Percentiles rank a stretch among this genome's conserved stretches.
Conservation (phyloP, 441 rosid genomes). For the Iberis amara region DNA sequence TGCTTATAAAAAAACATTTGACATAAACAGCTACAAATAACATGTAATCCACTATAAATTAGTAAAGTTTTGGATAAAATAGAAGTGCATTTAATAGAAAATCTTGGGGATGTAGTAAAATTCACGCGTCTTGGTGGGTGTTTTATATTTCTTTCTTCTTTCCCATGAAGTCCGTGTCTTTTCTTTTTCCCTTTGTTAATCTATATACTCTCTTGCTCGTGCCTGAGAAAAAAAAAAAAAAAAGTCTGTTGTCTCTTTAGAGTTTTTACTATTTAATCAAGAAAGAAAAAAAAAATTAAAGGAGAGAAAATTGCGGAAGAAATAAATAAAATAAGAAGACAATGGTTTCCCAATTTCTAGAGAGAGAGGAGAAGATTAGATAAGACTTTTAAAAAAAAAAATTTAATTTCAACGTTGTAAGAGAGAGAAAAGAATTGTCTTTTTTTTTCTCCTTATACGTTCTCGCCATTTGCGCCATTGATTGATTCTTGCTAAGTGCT, state of each 20-base stretch:
- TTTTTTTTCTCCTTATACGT: slow-evolving; percentile 24
- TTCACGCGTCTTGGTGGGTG: slow-evolving; percentile 48
- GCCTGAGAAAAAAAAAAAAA: neutral
- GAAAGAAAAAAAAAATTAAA: neutral
- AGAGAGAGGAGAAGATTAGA: slow-evolving; percentile 18
- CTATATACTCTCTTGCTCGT: slow-evolving; percentile 29
- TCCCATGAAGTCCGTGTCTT: slow-evolving; percentile 69
- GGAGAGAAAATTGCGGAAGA: slow-evolving; percentile 27
- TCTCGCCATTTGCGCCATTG: slow-evolving; percentile 44
- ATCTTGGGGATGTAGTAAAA: slow-evolving; percentile 25
- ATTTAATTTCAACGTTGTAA: slow-evolving; percentile 17
- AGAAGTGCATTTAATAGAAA: slow-evolving; percentile 21
- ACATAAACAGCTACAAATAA: neutral
- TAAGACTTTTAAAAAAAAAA: too few species aligned
- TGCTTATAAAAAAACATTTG: neutral
- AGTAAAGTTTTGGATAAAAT: neutral
- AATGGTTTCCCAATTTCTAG: slow-evolving; percentile 23
- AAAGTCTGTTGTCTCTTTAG: slow-evolving; percentile 24
- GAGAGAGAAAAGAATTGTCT: slow-evolving; percentile 34
- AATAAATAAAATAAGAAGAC: neutral
- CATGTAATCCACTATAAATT: neutral
- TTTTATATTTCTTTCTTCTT: neutral
- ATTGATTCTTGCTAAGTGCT: slow-evolving; percentile 23
- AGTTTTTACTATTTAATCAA: neutral
- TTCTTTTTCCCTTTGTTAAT: slow-evolving; percentile 22